Evolutionary conservation across 2,329 filamentous ascomycete genomes (phyloP), one percentile per base, ranked within the genome.

Genomic region (Neurospora sp.): DNA sequence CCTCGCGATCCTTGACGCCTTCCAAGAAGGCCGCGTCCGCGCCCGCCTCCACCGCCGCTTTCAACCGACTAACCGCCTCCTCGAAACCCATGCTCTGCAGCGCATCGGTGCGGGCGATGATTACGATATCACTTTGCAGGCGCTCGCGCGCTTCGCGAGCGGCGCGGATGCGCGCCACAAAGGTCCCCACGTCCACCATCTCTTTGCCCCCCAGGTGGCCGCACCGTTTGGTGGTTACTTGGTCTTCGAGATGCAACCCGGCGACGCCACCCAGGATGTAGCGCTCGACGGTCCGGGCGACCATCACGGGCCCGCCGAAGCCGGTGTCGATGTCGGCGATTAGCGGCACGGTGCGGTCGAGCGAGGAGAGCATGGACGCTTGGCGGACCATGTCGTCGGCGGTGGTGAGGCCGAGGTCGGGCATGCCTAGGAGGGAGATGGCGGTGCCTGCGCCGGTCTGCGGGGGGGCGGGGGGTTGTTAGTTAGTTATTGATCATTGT

Each of bases 81-180:
- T 87, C 85, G 72, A 86, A 90, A 0, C 87, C 88, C 6, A 83
- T 80, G 0, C 81, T 79, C 71, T 88, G 86, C 3, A 89, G 78
- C 1, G 88, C 85, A 73, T 91, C 89, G 0, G 88, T 90, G 11
- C 89, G 82, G 0, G 88, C 88, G 70, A 91, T 90, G 69, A 91
- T 83, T 38, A 91, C 83, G 43, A 91, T 87, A 72, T 90, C 88
- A 17, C 82, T 82, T 11, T 81, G 80, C 38, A 84, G 76, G 19
- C 80, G 78, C 28, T 82, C 77, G 2, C 87, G 80, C 1, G 87
- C 85, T 8, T 81, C 78, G 13, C 79, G 80, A 0, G 87, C 87
- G 0, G 88, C 88, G 0, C 84, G 80, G 74, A 91, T 87, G 0
- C 89, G 82, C n/a, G 81, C 78, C n/a, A 82, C 76, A 73, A 83